Evolutionary conservation across 2,329 filamentous ascomycete species (phyloP).

Genomic region (Polychaeton citri): DNA sequence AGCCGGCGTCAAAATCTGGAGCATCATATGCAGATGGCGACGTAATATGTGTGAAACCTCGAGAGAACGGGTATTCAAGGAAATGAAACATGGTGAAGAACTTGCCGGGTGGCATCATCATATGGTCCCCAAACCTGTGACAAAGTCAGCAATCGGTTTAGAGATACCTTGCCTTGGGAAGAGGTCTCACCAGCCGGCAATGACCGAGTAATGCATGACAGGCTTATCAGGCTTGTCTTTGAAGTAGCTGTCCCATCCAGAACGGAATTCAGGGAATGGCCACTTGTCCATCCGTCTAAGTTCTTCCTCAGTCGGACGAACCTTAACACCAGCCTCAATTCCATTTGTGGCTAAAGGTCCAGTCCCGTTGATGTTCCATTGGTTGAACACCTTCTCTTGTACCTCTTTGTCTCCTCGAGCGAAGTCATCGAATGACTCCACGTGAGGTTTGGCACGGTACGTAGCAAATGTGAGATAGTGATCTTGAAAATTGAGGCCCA

Average conservation of each 20-base stretch:
- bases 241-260: conserved; percentile 71
- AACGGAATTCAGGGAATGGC: conserved; percentile 61
- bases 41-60: conserved; percentile 57
- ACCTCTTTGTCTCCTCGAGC: conserved; percentile 57
- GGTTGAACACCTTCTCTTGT: conserved; percentile 60
- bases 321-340: conserved; percentile 69
- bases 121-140: conserved; percentile 27
- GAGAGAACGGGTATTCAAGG: conserved; percentile 63
- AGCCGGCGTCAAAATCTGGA: conserved; percentile 54
- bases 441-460: conserved; percentile 59
- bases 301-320: conserved; percentile 57
- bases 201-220: conserved; percentile 74
- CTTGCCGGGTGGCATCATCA: conserved; percentile 57
- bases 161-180: conserved; percentile 6
- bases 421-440: conserved; percentile 72
- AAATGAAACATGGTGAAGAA: conserved; percentile 81
- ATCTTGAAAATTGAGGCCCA: conserved; percentile 66
- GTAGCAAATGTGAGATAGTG: conserved; percentile 60
- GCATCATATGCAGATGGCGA: conserved; percentile 59
- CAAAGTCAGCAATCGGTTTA: background rate
- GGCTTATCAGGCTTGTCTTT: conserved; percentile 76
- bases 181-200: conserved; percentile 43
- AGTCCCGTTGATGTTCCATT: conserved; percentile 69
- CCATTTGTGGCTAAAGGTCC: conserved; percentile 66
- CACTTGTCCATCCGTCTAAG: conserved; percentile 55